Evolutionary conservation across 176 grass and related monocot genomes (phyloP).

Genomic region (Typha latifolia): DNA sequence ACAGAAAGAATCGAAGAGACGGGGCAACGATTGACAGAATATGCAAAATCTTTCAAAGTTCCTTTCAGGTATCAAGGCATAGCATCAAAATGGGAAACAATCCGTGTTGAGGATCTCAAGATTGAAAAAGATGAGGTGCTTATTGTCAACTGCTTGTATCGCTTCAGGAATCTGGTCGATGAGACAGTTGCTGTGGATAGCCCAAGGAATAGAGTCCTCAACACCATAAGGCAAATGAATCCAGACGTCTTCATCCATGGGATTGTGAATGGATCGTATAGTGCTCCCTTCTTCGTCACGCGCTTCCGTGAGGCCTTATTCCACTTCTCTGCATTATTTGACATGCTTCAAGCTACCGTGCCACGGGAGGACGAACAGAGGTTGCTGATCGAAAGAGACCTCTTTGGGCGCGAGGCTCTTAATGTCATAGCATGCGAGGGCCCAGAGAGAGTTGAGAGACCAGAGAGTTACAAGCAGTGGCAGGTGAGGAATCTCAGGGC

Average conservation of each 20-base stretch:
- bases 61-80: slow-evolving; percentile 89
- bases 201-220: slow-evolving; percentile 82
- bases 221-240: slow-evolving; percentile 90
- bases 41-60: slow-evolving; percentile 59
- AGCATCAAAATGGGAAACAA: slow-evolving; percentile 87
- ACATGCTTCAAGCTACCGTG: slow-evolving; percentile 86
- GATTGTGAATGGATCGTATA: slow-evolving; percentile 92
- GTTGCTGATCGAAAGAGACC: slow-evolving; percentile 65
- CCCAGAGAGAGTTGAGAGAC: slow-evolving; percentile 85
- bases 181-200: slow-evolving; percentile 93
- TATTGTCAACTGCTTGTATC: slow-evolving; percentile 88
- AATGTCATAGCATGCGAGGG: slow-evolving; percentile 96
- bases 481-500: slow-evolving; percentile 93
- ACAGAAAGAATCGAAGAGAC: slow-evolving; percentile 91
- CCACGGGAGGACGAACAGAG: slow-evolving; percentile 75
- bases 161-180: slow-evolving; percentile 89
- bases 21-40: slow-evolving; percentile 69
- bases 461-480: slow-evolving; percentile 96
- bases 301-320: slow-evolving; percentile 89
- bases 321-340: slow-evolving; percentile 86
- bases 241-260: slow-evolving; percentile 85
- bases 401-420: slow-evolving; percentile 85
- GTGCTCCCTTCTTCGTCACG: slow-evolving; percentile 90
- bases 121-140: slow-evolving; percentile 70
- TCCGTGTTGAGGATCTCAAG: slow-evolving; percentile 62